A percentile compares a stretch with the other conserved stretches of the same genome.
phyloP scores from a whole-genome alignment of 371 early-diverging fungal genomes.

The Mucor irregularis region DNA sequence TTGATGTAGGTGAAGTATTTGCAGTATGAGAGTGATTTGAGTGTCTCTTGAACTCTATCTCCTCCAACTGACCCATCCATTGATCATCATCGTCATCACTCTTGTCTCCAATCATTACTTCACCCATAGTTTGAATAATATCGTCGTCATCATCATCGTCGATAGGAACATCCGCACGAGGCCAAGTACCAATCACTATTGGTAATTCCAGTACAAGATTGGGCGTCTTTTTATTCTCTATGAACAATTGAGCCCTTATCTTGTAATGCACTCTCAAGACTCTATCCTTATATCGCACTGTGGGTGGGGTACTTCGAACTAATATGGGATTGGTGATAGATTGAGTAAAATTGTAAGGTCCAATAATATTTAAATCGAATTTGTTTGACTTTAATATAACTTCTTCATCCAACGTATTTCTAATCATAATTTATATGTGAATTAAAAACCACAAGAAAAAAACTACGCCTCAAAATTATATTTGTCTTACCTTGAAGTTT shows the following conservation, averaged over 20 bases:
- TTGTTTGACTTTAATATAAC: conserved; percentile 29
- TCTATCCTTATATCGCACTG: conserved; percentile 29
- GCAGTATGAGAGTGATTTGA: not conserved
- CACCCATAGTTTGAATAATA: conserved; percentile 26
- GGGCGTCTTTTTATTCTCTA: conserved; percentile 8
- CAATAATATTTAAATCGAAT: conserved; percentile 37
- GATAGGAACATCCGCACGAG: conserved; percentile 38
- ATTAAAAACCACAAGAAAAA: not conserved
- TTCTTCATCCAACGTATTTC: conserved; percentile 25
- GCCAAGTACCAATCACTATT: conserved; percentile 41
- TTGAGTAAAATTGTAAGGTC: conserved; percentile 37
- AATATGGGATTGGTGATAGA: conserved; percentile 27
- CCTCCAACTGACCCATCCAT: not conserved
- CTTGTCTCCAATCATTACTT: conserved; percentile 23
- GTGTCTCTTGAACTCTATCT: not conserved
- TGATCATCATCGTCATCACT: conserved; percentile 14
- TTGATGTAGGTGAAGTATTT: not conserved
- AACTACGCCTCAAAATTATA: too few species aligned
- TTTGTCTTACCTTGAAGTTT: conserved; percentile 25
- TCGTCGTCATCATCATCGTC: conserved; percentile 45
- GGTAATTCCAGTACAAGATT: conserved; percentile 28
- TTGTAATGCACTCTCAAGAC: conserved; percentile 33
- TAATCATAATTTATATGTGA: not conserved
- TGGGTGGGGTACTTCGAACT: conserved; percentile 39
- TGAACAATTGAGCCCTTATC: conserved; percentile 25